phyloP scores from a whole-genome alignment of 768 basidiomycete genomes.

The Suillus clintonianus region DNA sequence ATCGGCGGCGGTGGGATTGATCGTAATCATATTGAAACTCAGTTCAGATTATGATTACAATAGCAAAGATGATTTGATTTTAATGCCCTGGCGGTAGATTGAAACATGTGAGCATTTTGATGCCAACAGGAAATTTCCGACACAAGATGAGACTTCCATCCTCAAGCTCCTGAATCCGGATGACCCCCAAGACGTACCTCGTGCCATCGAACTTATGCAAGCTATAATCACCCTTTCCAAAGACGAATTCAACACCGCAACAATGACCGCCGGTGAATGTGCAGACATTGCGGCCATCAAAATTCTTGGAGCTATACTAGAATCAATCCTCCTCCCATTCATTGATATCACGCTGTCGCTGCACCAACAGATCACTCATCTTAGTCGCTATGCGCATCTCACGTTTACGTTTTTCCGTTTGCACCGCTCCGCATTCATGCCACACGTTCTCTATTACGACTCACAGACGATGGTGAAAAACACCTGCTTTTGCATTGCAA shows the following conservation, averaged over 20 bases:
- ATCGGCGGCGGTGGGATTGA: too few species aligned
- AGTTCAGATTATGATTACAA: too few species aligned
- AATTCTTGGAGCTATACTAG: slow-evolving; percentile 6
- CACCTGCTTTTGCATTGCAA: too few species aligned
- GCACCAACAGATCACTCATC: slow-evolving; percentile 27
- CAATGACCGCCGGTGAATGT: not conserved
- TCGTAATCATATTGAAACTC: too few species aligned
- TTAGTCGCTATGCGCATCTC: slow-evolving; percentile 27
- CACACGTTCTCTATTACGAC: slow-evolving; percentile 32
- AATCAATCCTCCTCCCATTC: slow-evolving; percentile 26
- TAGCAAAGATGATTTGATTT: too few species aligned
- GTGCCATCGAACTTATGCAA: slow-evolving; percentile 28
- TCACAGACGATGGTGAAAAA: slow-evolving; percentile 31
- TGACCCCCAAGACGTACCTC: slow-evolving; percentile 34
- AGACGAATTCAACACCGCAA: not conserved
- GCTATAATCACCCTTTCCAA: slow-evolving; percentile 4
- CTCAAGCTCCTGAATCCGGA: slow-evolving; percentile 25
- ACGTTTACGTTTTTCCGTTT: slow-evolving; percentile 25
- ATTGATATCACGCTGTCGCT: slow-evolving; percentile 19
- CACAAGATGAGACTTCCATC: not conserved
- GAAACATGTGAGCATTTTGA: too few species aligned
- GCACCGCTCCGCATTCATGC: too few species aligned
- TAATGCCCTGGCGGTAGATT: too few species aligned
- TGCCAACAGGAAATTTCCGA: too few species aligned
- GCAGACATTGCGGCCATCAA: slow-evolving; percentile 1